phyloP scores from a whole-genome alignment of 2,329 filamentous ascomycete genomes.

The Pseudocercospora ulei region DNA sequence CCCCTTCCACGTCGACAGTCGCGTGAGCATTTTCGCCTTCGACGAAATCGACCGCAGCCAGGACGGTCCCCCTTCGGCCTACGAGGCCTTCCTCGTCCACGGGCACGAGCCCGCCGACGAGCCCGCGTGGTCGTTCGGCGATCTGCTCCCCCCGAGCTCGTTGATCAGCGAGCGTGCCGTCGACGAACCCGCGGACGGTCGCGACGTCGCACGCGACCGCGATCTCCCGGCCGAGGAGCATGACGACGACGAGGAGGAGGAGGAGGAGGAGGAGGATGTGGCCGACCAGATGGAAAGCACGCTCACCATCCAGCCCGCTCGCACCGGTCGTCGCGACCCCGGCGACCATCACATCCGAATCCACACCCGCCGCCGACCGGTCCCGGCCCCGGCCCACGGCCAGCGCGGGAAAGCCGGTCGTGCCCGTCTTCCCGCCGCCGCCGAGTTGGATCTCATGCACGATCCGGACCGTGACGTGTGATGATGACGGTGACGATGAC shows the following conservation, averaged over 20 bases:
- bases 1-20: slow-evolving; percentile 84
- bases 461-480: no score
- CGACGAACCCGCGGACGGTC: slow-evolving; percentile 11
- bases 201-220: slow-evolving; percentile 11
- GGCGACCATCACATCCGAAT: slow-evolving; percentile 21
- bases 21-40: slow-evolving; percentile 69
- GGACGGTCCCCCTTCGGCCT: slow-evolving; percentile 11
- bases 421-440: no score
- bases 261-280: no score
- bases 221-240: slow-evolving; percentile 12
- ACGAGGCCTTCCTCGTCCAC: slow-evolving; percentile 18
- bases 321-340: slow-evolving; percentile 12
- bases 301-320: slow-evolving; percentile 22
- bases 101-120: slow-evolving; percentile 23
- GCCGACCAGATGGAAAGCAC: slow-evolving; percentile 25
- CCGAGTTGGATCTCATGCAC: no score
- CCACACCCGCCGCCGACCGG: slow-evolving; percentile 20
- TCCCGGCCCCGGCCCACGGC: no score
- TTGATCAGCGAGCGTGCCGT: slow-evolving; percentile 28
- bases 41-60: slow-evolving; percentile 26
- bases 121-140: slow-evolving; percentile 30
- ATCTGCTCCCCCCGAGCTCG: slow-evolving; percentile 23
- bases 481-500: no score
- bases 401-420: no score
- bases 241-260: slow-evolving; percentile 20